A percentile compares a stretch with the other conserved stretches of the same genome.
These are phyloP conservation scores for Leccinum idahoense DNA, from an alignment of 1,284 basidiomycete genomes.

Conservation along the genomic window DNA sequence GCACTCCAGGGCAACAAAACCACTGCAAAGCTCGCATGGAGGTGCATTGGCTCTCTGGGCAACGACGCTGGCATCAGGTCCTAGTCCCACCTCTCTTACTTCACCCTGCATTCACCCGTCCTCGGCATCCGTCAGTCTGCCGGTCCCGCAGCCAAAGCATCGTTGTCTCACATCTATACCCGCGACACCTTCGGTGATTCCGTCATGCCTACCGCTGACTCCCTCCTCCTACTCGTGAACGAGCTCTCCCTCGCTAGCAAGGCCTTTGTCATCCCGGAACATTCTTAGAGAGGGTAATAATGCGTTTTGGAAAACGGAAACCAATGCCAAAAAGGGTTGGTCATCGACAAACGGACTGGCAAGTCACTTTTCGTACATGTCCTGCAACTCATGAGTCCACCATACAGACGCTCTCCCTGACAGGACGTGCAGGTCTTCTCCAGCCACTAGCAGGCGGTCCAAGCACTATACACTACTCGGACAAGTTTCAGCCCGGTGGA, in stretches of 20 bases:
- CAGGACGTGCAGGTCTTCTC: constrained; percentile 59
- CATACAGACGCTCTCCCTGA: constrained; percentile 59
- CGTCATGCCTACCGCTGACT: constrained; percentile 26
- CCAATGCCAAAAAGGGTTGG: constrained; percentile 63
- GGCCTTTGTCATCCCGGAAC: constrained; percentile 38
- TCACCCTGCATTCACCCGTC: constrained; percentile 8
- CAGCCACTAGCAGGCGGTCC: constrained; percentile 46
- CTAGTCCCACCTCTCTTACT: not conserved
- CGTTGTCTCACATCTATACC: constrained; percentile 75
- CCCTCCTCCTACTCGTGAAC: constrained; percentile 19
- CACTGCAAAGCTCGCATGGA: constrained; percentile 75
- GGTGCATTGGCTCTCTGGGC: constrained; percentile 68
- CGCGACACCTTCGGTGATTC: constrained; percentile 81
- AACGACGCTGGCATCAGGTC: constrained; percentile 76
- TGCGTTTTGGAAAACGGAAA: constrained; percentile 69
- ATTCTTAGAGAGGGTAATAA: constrained; percentile 48
- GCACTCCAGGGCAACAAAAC: constrained; percentile 53
- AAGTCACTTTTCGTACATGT: constrained; percentile 23
- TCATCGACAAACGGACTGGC: constrained; percentile 53
- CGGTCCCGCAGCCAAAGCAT: constrained; percentile 77
- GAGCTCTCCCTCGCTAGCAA: constrained; percentile 22
- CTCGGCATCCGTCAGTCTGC: constrained; percentile 78
- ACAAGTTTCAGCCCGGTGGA: constrained; percentile 92
- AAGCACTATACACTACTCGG: constrained; percentile 51
- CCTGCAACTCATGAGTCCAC: not conserved